Evolutionary conservation across 2,329 filamentous ascomycete genomes (phyloP).

Genomic region (Alternaria solani): DNA sequence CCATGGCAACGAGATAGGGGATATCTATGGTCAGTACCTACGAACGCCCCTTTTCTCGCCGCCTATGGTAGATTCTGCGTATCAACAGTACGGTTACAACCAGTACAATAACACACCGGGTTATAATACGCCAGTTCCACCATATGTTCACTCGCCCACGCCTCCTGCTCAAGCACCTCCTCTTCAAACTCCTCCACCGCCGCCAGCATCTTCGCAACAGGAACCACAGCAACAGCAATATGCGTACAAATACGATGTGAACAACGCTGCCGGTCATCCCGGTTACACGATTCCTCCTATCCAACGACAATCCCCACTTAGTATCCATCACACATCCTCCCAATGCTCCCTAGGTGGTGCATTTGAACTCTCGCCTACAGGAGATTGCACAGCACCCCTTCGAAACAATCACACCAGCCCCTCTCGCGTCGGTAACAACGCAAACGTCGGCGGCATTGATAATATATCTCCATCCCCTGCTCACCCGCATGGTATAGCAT

Average conservation of each 20-base stretch:
- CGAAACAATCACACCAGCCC: neutral
- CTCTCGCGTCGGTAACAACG: neutral
- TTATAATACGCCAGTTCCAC: neutral
- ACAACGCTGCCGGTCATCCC: constrained; percentile 1
- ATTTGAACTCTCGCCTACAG: constrained; percentile 4
- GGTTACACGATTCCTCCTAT: neutral
- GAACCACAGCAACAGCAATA: neutral
- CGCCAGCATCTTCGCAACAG: neutral
- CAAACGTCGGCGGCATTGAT: neutral
- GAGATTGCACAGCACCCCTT: neutral
- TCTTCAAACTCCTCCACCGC: neutral
- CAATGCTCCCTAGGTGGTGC: neutral
- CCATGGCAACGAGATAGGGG: neutral
- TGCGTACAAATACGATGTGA: constrained; percentile 9
- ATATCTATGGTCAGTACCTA: constrained; percentile 5
- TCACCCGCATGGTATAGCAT: neutral
- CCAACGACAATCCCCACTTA: neutral
- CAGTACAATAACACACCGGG: neutral
- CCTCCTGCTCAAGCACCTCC: neutral
- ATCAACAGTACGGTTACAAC: neutral
- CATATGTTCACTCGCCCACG: neutral
- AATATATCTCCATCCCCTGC: neutral
- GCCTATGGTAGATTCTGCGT: neutral
- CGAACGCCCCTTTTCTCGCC: neutral
- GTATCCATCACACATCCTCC: neutral